Conservation (phyloP, 306 rosid species). For the Cucumis melo region DNA sequence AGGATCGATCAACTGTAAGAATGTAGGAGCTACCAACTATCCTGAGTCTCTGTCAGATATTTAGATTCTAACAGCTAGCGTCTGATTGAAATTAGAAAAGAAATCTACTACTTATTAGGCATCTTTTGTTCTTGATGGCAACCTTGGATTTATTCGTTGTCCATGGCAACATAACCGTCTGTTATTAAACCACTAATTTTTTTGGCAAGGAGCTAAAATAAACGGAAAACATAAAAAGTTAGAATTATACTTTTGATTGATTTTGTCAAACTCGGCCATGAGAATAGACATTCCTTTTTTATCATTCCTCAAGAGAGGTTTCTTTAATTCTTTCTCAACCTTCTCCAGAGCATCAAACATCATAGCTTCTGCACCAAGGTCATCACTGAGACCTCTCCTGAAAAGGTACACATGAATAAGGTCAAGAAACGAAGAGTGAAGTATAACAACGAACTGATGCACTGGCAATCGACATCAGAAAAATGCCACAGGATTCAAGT, state of each 20-base stretch:
- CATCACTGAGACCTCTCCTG: constrained; percentile 76
- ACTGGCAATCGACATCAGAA: not conserved
- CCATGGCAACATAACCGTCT: not conserved
- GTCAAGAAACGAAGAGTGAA: not conserved
- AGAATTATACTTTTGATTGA: constrained; percentile 53
- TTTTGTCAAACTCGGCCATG: constrained; percentile 69
- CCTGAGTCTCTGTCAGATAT: not conserved
- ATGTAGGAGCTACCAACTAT: not conserved
- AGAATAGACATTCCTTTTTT: constrained; percentile 84
- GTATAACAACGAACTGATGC: not conserved
- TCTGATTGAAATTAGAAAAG: not conserved
- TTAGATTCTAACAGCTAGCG: not conserved
- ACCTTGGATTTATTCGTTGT: not conserved
- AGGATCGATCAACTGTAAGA: not conserved
- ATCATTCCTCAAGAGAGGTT: constrained; percentile 80
- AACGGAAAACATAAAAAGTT: not conserved
- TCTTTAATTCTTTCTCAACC: constrained; percentile 69
- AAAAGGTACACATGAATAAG: not conserved
- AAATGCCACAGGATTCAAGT: not conserved
- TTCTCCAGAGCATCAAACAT: constrained; percentile 85
- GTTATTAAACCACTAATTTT: not conserved
- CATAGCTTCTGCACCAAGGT: constrained; percentile 73
- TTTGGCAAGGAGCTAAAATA: not conserved
- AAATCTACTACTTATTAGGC: not conserved
- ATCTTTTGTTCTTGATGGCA: not conserved